These are phyloP conservation scores for Skeletonema costatum DNA, from an alignment of 108 stramenopile genomes.

Conservation along the genomic window DNA sequence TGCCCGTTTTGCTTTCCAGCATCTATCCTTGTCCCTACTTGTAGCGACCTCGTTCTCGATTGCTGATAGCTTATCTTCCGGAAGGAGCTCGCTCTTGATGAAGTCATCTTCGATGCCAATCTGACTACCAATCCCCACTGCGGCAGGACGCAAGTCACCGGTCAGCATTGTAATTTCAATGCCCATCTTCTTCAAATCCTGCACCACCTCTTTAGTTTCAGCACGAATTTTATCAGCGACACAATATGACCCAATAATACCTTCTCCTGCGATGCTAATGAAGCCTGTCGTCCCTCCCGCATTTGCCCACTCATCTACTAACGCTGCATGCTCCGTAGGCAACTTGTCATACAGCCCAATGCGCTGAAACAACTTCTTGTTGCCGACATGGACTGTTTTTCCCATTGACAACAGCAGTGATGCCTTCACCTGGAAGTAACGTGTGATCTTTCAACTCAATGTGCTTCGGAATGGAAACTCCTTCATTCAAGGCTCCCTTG, in stretches of 20 bases:
- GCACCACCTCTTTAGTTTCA: conserved; percentile 61
- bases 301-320: conserved; percentile 57
- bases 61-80: conserved; percentile 67
- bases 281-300: conserved; percentile 70
- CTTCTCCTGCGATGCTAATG: conserved; percentile 69
- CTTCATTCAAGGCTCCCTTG: conserved; percentile 60
- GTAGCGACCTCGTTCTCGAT: conserved; percentile 35
- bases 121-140: conserved; percentile 71
- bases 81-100: conserved; percentile 65
- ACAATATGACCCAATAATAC: conserved; percentile 76
- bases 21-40: conserved; percentile 12
- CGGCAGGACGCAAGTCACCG: conserved; percentile 87
- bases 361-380: conserved; percentile 68
- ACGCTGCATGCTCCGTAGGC: conserved; percentile 7
- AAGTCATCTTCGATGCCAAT: conserved; percentile 60
- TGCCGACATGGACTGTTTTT: conserved; percentile 68
- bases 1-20: conserved; percentile 14
- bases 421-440: conserved; percentile 70
- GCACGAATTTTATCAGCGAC: conserved; percentile 72
- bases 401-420: conserved; percentile 59
- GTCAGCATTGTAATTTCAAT: conserved; percentile 93
- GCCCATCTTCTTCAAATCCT: conserved; percentile 62
- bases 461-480: conserved; percentile 42
- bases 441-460: conserved; percentile 52
- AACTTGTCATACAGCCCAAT: conserved; percentile 50